Evolutionary conservation across 768 basidiomycete genomes (phyloP), one percentile per base, ranked within the genome.

Genomic region (Polyporus arcularius): DNA sequence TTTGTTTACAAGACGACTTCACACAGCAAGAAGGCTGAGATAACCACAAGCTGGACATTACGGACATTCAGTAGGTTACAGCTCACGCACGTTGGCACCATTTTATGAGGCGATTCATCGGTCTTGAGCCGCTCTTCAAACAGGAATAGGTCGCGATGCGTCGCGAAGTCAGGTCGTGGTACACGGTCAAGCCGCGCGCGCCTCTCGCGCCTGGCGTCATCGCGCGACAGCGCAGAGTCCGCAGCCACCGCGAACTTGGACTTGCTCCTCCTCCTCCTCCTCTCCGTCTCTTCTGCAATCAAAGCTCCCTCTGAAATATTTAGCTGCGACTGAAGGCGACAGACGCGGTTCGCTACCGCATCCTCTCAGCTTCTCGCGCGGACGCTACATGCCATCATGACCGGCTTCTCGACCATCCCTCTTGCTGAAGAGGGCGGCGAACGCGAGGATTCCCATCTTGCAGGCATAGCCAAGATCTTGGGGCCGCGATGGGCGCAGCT

Each of bases 121-220:
- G 90, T 89, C 78, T 97, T 97, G 60, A 99, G 84, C n/a, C 96
- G 83, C 71, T 98, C 96, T 76, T 99, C 96, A 61, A 98, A 98
- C 47, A 94, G 77, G 21, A 98, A 82, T 12, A 99, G 78, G 72
- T 99, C 96, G 48, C 90, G 80, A 73, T 90, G 93, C 2, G 94
- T 95, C 12, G 88, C 80, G 53, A 80, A 80, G 72, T 96, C 94
- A 67, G 57, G 61, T 11, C 7, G 50, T 52, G 31, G 31, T 16
- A 26, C 41, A 35, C 9, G 52, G 38, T 5, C 52, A 53, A 42
- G 40, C 18, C 35, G 7, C 39, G 10, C 7, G 32, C 43, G 43
- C n/a, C 43, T 26, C 21, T 48, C 21, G 21, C 21, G 21, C 21
- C 21, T 26, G 21, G 21, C 21, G 21, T 26, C 21, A 26, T 26